Percentiles rank a stretch among this genome's conserved stretches.
Conservation (phyloP, 495 filamentous ascomycete species). For the Durotheca rogersii region DNA sequence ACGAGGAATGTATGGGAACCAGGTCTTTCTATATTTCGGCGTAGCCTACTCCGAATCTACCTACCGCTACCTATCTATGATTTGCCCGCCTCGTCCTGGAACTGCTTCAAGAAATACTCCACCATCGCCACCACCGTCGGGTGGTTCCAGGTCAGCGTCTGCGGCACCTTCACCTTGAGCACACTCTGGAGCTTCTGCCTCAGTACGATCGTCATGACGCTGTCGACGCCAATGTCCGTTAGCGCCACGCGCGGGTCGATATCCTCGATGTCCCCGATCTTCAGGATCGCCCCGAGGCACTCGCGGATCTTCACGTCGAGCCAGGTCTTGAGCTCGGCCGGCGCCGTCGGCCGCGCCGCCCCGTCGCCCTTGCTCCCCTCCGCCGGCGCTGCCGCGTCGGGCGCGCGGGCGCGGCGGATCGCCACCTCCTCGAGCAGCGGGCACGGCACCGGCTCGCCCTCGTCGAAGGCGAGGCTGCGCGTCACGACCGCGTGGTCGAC, state of each 20-base stretch:
- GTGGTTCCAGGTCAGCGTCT: conserved; percentile 44
- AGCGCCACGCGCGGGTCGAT: conserved; percentile 41
- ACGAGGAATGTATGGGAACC: too few species aligned
- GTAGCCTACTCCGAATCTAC: too few species aligned
- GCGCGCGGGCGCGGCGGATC: conserved; percentile 16
- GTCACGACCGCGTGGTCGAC: conserved; percentile 42
- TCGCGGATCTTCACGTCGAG: conserved; percentile 30
- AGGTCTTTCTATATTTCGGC: too few species aligned
- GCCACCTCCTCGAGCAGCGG: conserved; percentile 41
- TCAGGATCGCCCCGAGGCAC: conserved; percentile 28
- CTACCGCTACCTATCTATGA: too few species aligned
- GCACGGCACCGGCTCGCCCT: conserved; percentile 30
- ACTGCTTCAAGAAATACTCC: too few species aligned
- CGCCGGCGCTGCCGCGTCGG: background rate
- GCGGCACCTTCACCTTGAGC: conserved; percentile 44
- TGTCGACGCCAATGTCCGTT: conserved; percentile 46
- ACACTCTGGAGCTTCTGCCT: conserved; percentile 41
- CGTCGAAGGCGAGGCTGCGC: conserved; percentile 32
- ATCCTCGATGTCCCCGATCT: conserved; percentile 30
- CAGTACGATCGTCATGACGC: conserved; percentile 47
- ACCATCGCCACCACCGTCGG: too few species aligned
- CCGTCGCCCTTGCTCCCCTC: background rate
- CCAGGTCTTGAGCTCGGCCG: conserved; percentile 27
- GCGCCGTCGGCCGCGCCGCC: background rate
- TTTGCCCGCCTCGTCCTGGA: too few species aligned